phyloP scores from a whole-genome alignment of 768 basidiomycete genomes.

The Mycena galericulata region DNA sequence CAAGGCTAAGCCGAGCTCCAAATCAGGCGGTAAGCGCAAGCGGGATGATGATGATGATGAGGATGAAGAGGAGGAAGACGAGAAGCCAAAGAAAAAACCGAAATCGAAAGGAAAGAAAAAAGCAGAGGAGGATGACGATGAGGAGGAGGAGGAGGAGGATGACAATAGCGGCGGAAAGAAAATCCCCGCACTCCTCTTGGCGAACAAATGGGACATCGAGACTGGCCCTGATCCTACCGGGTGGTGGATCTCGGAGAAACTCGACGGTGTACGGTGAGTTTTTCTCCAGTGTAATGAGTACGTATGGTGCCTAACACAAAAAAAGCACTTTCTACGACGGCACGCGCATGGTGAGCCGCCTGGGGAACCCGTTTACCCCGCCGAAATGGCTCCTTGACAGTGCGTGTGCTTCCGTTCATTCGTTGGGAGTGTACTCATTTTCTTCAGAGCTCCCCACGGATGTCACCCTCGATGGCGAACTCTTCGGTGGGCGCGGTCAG shows the following conservation, averaged over 20 bases:
- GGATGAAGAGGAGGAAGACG: conserved; percentile 38
- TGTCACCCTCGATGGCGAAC: conserved; percentile 69
- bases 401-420: conserved; percentile 41
- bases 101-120: conserved; percentile 37
- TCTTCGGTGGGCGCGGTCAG: conserved; percentile 67
- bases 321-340: conserved; percentile 67
- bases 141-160: conserved; percentile 42
- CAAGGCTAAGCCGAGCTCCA: conserved; percentile 15
- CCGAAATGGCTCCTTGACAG: conserved; percentile 70
- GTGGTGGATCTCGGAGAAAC: conserved; percentile 73
- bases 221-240: conserved; percentile 65
- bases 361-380: conserved; percentile 69
- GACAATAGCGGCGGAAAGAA: conserved; percentile 44
- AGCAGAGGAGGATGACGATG: conserved; percentile 31
- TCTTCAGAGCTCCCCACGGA: conserved; percentile 67
- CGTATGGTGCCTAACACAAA: not conserved
- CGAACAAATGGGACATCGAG: conserved; percentile 69
- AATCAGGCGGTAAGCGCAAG: conserved; percentile 30
- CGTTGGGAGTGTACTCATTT: not conserved
- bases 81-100: conserved; percentile 24
- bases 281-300: not conserved
- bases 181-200: conserved; percentile 62
- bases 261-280: conserved; percentile 70
- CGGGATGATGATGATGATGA: conserved; percentile 17
- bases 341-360: conserved; percentile 62